phyloP scores from a whole-genome alignment of 1,284 basidiomycete species.

The Anthracocystis panici-leucophaei region DNA sequence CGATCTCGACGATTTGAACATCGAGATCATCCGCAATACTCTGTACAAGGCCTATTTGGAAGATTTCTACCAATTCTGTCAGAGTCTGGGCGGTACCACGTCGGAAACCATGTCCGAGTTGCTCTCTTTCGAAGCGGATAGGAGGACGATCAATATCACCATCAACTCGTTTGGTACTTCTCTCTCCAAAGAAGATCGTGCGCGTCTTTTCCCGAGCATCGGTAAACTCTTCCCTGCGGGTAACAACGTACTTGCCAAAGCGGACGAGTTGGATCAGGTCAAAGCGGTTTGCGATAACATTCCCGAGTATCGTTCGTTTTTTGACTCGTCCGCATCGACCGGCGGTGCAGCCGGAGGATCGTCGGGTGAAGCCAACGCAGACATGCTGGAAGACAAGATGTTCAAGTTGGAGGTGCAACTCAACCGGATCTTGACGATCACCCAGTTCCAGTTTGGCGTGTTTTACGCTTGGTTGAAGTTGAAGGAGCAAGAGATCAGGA shows the following conservation, averaged over 20 bases:
- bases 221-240: constrained; percentile 95
- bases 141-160: constrained; percentile 96
- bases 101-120: constrained; percentile 73
- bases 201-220: constrained; percentile 93
- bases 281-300: constrained; percentile 87
- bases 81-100: constrained; percentile 77
- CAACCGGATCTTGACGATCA: constrained; percentile 67
- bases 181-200: constrained; percentile 92
- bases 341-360: constrained; percentile 13
- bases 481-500: constrained; percentile 99
- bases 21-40: constrained; percentile 99
- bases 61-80: constrained; percentile 90
- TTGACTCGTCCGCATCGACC: constrained; percentile 72
- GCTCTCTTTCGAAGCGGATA: constrained; percentile 95
- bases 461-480: constrained; percentile 72
- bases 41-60: constrained; percentile 99
- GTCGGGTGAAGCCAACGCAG: constrained; percentile 72
- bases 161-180: constrained; percentile 99
- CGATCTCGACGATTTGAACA: constrained; percentile 98
- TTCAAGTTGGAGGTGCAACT: constrained; percentile 89
- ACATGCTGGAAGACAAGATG: constrained; percentile 89
- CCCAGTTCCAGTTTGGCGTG: constrained; percentile 66
- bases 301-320: constrained; percentile 90
- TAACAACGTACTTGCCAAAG: constrained; percentile 91
- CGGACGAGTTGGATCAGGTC: constrained; percentile 95